phyloP scores from a whole-genome alignment of 176 grass and related monocot genomes.

The Oropetium thomaeum region DNA sequence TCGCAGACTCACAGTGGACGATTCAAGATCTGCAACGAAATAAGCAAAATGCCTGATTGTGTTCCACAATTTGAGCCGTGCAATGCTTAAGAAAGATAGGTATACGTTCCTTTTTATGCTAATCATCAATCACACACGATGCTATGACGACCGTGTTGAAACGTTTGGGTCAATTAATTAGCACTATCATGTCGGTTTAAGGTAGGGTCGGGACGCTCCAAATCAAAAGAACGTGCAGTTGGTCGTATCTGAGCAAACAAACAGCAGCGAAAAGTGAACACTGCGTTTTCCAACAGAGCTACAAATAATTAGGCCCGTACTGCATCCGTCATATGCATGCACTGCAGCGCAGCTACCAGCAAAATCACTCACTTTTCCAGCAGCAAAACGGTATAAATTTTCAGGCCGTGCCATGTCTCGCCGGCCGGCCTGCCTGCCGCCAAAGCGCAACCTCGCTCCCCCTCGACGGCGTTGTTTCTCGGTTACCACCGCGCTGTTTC shows the following conservation, averaged over 20 bases:
- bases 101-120: too few species aligned
- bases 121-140: neutral
- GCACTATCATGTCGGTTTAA: neutral
- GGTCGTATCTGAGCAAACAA: neutral
- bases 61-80: too few species aligned
- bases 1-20: neutral
- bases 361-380: neutral
- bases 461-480: neutral
- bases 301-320: neutral
- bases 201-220: constrained; percentile 7
- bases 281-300: neutral
- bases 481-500: neutral
- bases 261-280: neutral
- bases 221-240: constrained; percentile 12
- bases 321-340: neutral
- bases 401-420: neutral
- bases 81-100: too few species aligned
- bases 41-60: neutral
- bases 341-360: neutral
- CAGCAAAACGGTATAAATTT: neutral
- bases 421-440: neutral
- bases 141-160: neutral
- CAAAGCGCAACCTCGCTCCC: too few species aligned
- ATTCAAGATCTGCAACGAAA: neutral
- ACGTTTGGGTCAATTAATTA: neutral